phyloP scores from a whole-genome alignment of 2,329 filamentous ascomycete genomes.

The Lasiodiplodia citricola region DNA sequence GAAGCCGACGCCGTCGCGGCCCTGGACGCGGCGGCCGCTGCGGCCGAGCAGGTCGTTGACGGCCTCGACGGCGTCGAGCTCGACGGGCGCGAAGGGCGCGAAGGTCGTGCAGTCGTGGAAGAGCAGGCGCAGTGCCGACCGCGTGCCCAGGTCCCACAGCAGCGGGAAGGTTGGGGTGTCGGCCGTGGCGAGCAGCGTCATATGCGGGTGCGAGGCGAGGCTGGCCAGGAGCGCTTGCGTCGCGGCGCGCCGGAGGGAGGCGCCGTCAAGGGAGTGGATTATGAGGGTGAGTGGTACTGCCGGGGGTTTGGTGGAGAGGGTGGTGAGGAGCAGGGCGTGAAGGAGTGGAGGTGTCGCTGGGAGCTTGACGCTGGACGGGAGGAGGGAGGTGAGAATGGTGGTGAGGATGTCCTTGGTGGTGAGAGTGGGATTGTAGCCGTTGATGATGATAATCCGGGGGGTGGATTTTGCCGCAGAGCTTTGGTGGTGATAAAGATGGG shows the following conservation, averaged over 20 bases:
- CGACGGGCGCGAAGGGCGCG: conserved; percentile 65
- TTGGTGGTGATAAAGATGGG: conserved; percentile 64
- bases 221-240: conserved; percentile 76
- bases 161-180: conserved; percentile 88
- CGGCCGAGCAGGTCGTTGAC: conserved; percentile 87
- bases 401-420: conserved; percentile 72
- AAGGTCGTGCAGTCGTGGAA: conserved; percentile 98
- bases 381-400: conserved; percentile 69
- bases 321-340: conserved; percentile 67
- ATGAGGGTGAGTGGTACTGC: conserved; percentile 49
- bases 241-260: conserved; percentile 72
- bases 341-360: conserved; percentile 72
- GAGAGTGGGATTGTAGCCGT: conserved; percentile 76
- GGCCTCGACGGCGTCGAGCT: conserved; percentile 85
- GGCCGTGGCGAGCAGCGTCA: conserved; percentile 78
- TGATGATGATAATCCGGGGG: conserved; percentile 78
- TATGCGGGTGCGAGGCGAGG: conserved; percentile 73
- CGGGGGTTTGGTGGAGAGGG: conserved; percentile 57
- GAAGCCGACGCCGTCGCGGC: conserved; percentile 89
- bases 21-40: conserved; percentile 78
- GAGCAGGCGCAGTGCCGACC: conserved; percentile 80
- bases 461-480: conserved; percentile 39
- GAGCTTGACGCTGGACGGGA: conserved; percentile 57
- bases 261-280: conserved; percentile 86
- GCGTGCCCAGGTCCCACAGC: conserved; percentile 87